phyloP scores from a whole-genome alignment of 164 flowering plant genomes.

The Brasenia schreberi region DNA sequence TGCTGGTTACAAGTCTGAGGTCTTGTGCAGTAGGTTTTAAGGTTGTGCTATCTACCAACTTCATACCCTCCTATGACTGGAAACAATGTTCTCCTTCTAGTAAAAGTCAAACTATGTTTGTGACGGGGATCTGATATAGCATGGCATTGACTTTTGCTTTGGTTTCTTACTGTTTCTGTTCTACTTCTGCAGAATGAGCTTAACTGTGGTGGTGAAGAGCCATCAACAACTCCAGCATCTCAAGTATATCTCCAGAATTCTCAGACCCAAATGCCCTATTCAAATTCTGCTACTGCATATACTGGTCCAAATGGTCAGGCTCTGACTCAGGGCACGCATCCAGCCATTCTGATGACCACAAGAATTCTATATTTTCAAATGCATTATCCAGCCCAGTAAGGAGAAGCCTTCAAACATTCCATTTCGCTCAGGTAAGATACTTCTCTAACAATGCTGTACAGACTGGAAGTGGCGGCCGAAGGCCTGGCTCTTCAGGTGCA shows the following conservation, averaged over 20 bases:
- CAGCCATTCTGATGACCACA: conserved; percentile 41
- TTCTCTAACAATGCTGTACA: conserved; percentile 18
- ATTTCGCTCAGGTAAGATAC: conserved; percentile 31
- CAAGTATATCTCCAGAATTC: conserved; percentile 31
- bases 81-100: too few relatives aligned
- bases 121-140: too few relatives aligned
- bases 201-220: conserved; percentile 53
- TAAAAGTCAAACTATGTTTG: too few relatives aligned
- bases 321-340: conserved; percentile 28
- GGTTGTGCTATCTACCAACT: too few relatives aligned
- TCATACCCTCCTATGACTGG: too few relatives aligned
- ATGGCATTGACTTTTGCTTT: not conserved
- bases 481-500: not conserved
- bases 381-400: conserved; percentile 69
- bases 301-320: conserved; percentile 32
- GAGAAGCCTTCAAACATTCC: conserved; percentile 51
- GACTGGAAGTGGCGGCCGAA: conserved; percentile 13
- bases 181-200: conserved; percentile 52
- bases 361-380: conserved; percentile 56
- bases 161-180: not conserved
- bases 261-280: conserved; percentile 13
- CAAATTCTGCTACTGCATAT: conserved; percentile 18
- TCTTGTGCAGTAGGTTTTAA: too few relatives aligned
- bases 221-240: conserved; percentile 42
- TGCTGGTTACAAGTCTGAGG: too few relatives aligned